Evolutionary conservation across 768 basidiomycete genomes (phyloP).

Genomic region (Tephrocybe sp.): DNA sequence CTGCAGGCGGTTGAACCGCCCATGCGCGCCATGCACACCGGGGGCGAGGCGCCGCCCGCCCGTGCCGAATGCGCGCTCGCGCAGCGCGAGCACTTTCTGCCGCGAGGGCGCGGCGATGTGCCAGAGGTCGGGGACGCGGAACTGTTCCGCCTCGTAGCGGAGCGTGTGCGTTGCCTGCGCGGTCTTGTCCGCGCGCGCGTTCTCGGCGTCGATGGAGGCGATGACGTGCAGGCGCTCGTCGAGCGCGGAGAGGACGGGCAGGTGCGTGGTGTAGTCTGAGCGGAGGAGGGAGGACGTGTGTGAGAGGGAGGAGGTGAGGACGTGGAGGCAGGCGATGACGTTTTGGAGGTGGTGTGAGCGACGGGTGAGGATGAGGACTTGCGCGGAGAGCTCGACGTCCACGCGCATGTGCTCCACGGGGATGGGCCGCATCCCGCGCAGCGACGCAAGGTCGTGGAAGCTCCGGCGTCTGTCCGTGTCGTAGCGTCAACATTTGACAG

Average conservation of each 20-base stretch:
- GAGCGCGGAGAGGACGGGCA: constrained; percentile 44
- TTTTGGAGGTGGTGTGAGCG: constrained; percentile 69
- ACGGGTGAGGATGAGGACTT: constrained; percentile 66
- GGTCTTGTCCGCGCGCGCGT: constrained; percentile 49
- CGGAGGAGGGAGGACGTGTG: constrained; percentile 57
- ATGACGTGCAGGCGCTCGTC: constrained; percentile 47
- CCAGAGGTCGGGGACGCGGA: constrained; percentile 67
- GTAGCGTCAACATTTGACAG: too few species aligned
- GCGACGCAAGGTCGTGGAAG: constrained; percentile 60
- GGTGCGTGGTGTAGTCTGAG: constrained; percentile 56
- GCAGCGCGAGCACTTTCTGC: constrained; percentile 60
- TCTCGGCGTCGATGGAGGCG: constrained; percentile 50
- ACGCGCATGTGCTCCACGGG: constrained; percentile 68
- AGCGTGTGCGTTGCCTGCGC: constrained; percentile 66
- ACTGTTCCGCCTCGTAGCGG: constrained; percentile 71
- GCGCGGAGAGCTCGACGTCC: constrained; percentile 78
- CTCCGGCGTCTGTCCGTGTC: constrained; percentile 67
- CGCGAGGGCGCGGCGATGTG: constrained; percentile 59
- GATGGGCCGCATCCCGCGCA: constrained; percentile 47
- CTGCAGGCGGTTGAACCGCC: constrained; percentile 63
- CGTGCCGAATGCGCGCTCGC: constrained; percentile 69
- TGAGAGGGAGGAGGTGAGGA: constrained; percentile 54
- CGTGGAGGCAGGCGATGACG: constrained; percentile 58
- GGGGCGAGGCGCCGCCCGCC: constrained; percentile 48
- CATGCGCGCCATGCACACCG: constrained; percentile 57